Conservation (phyloP, 2,329 filamentous ascomycete species). For the Alternaria panax region DNA sequence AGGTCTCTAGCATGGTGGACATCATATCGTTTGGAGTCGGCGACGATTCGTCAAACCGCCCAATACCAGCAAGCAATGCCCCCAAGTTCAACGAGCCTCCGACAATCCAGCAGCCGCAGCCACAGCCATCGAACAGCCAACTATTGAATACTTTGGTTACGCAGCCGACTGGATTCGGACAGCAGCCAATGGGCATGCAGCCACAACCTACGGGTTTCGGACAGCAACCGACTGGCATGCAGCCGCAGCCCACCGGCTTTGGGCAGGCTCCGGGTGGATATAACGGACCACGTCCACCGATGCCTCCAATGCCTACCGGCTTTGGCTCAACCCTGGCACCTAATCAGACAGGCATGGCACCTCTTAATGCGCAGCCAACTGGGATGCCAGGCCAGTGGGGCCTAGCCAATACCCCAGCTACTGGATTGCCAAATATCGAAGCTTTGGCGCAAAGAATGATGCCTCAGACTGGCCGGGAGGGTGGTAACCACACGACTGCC, state of each 20-base stretch:
- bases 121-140: slow-evolving; percentile 74
- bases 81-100: slow-evolving; percentile 73
- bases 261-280: slow-evolving; percentile 80
- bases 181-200: slow-evolving; percentile 67
- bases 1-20: slow-evolving; percentile 99
- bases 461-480: slow-evolving; percentile 90
- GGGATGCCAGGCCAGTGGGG: slow-evolving; percentile 95
- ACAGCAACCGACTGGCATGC: slow-evolving; percentile 44
- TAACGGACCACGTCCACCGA: slow-evolving; percentile 78
- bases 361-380: slow-evolving; percentile 90
- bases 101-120: slow-evolving; percentile 59
- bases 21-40: slow-evolving; percentile 95
- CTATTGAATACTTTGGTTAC: slow-evolving; percentile 65
- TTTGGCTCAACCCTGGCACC: slow-evolving; percentile 61
- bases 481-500: slow-evolving; percentile 79
- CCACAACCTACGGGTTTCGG: slow-evolving; percentile 52
- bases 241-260: slow-evolving; percentile 59
- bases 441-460: slow-evolving; percentile 93
- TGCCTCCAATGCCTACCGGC: slow-evolving; percentile 76
- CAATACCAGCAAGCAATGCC: slow-evolving; percentile 67
- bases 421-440: slow-evolving; percentile 91
- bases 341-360: slow-evolving; percentile 67
- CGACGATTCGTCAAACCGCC: slow-evolving; percentile 68
- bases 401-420: slow-evolving; percentile 91
- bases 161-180: slow-evolving; percentile 62